Conservation (phyloP, 208 protist species). For the Wallacemonas sp. region DNA sequence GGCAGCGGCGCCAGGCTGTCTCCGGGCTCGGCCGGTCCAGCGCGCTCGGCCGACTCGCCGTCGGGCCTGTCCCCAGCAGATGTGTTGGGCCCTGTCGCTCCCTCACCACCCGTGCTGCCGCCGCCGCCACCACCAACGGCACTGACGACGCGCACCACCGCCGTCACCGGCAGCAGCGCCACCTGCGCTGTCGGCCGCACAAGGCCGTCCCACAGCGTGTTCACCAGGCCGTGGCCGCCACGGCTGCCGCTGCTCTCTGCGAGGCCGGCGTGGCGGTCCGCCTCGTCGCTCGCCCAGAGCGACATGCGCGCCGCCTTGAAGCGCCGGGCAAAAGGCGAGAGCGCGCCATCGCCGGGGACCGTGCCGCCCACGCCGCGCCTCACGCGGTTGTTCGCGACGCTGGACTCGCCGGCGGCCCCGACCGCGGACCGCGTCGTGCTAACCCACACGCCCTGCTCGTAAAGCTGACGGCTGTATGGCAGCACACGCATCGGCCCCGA, state of each 20-base stretch:
- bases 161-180: neutral
- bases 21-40: neutral
- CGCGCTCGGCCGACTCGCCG: too few relatives aligned
- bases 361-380: too few relatives aligned
- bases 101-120: neutral
- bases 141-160: neutral
- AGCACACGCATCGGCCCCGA: constrained; percentile 43
- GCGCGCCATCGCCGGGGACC: neutral
- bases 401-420: too few relatives aligned
- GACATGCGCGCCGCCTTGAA: neutral
- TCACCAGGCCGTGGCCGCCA: neutral
- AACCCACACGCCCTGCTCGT: constrained; percentile 10
- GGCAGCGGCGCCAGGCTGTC: neutral
- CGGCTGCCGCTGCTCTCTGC: neutral
- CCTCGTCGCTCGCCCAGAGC: neutral
- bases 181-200: neutral
- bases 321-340: constrained; percentile 11
- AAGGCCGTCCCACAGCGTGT: neutral
- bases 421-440: neutral
- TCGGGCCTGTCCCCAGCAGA: too few relatives aligned
- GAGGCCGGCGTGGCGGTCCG: neutral
- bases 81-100: too few relatives aligned
- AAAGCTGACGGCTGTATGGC: constrained; percentile 45
- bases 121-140: neutral
- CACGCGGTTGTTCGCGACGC: too few relatives aligned